Percentiles rank a stretch among this genome's conserved stretches.
Evolutionary conservation across 352 stramenopile genomes (phyloP).

Genomic region (Globisporangium recalcitrans): DNA sequence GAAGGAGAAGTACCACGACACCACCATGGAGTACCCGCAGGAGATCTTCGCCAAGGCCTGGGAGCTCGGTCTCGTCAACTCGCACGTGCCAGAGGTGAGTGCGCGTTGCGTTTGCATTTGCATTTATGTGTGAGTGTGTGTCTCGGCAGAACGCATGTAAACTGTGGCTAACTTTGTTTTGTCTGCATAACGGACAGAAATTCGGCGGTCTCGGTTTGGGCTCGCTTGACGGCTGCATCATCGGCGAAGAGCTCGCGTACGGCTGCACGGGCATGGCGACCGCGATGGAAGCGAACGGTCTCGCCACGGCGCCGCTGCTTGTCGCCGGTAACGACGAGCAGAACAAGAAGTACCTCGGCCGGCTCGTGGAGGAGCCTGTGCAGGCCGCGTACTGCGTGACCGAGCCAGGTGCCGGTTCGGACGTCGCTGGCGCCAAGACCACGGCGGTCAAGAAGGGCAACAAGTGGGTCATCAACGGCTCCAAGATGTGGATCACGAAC

Average conservation of each 20-base stretch:
- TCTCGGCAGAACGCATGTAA: background rate
- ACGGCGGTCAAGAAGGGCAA: constrained; percentile 90
- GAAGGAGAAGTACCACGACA: constrained; percentile 77
- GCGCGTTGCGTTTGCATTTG: background rate
- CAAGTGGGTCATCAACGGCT: constrained; percentile 91
- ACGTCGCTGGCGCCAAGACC: constrained; percentile 88
- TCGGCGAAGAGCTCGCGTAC: constrained; percentile 88
- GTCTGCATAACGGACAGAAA: constrained; percentile 20
- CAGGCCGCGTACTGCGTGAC: constrained; percentile 89
- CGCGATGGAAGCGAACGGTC: constrained; percentile 87
- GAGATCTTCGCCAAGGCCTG: constrained; percentile 88
- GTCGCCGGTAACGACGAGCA: constrained; percentile 78
- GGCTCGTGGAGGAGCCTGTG: constrained; percentile 73
- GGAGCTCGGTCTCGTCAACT: constrained; percentile 86
- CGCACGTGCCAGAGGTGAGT: constrained; percentile 64
- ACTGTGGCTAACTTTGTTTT: background rate
- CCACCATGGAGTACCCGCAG: constrained; percentile 81
- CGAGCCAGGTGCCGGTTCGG: constrained; percentile 85
- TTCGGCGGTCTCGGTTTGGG: constrained; percentile 80
- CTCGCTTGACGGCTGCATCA: constrained; percentile 79
- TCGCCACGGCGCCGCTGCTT: constrained; percentile 79
- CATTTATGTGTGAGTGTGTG: background rate
- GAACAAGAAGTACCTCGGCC: constrained; percentile 85
- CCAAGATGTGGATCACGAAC: constrained; percentile 95
- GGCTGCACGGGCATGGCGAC: constrained; percentile 89